Evolutionary conservation across 1,284 basidiomycete species (phyloP).

Genomic region (Paramarasmius palmivorus): DNA sequence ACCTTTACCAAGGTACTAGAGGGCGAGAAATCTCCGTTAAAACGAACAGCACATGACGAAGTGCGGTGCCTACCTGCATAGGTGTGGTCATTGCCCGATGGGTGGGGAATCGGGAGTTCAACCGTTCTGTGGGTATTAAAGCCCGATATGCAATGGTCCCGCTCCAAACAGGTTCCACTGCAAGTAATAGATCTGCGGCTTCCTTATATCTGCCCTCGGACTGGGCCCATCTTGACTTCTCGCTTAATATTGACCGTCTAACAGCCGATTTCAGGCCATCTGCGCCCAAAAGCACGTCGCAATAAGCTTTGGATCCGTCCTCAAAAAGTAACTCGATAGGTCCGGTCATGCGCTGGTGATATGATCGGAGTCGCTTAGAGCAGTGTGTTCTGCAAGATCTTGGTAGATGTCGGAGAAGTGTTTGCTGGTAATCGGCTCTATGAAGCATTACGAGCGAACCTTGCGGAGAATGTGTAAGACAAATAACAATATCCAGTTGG

Average conservation of each 20-base stretch:
- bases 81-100: conserved; percentile 32
- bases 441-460: conserved; percentile 47
- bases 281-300: conserved; percentile 48
- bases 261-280: conserved; percentile 55
- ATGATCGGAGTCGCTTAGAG: conserved; percentile 49
- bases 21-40: conserved; percentile 6
- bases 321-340: conserved; percentile 42
- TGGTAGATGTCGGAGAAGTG: conserved; percentile 43
- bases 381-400: conserved; percentile 39
- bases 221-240: conserved; percentile 23
- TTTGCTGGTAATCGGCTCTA: conserved; percentile 51
- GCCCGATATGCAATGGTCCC: conserved; percentile 41
- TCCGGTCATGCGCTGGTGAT: conserved; percentile 37
- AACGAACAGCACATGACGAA: not conserved
- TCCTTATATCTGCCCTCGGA: conserved; percentile 15
- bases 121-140: conserved; percentile 34
- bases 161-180: conserved; percentile 40
- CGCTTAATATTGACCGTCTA: conserved; percentile 38
- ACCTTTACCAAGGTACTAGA: conserved; percentile 36
- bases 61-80: conserved; percentile 22
- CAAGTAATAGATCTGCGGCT: conserved; percentile 19
- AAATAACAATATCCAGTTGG: not conserved
- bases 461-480: conserved; percentile 19
- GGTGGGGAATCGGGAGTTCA: conserved; percentile 31
- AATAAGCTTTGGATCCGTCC: conserved; percentile 36